Percentiles rank a stretch among this genome's conserved stretches.
Conservation (phyloP, 2,329 filamentous ascomycete genomes). For the Hypoxylon sp. region DNA sequence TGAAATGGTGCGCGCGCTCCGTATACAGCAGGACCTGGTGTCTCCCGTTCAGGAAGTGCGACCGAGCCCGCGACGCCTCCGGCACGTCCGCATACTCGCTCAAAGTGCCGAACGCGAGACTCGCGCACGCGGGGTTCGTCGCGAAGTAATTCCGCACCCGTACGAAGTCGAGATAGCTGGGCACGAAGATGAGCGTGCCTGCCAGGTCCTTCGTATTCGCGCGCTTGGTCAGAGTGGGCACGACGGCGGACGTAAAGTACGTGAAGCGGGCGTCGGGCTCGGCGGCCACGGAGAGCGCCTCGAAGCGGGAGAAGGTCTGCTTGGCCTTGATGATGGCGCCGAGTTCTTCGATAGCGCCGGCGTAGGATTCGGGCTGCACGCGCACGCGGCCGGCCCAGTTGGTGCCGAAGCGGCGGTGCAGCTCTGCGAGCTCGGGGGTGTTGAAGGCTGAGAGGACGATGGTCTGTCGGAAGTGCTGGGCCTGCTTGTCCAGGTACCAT, state of each 20-base stretch:
- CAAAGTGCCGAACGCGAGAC: constrained; percentile 81
- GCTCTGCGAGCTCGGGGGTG: constrained; percentile 87
- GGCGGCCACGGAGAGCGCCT: constrained; percentile 75
- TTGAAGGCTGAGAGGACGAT: constrained; percentile 85
- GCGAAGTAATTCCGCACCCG: constrained; percentile 93
- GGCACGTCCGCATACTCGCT: constrained; percentile 87
- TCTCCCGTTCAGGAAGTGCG: constrained; percentile 87
- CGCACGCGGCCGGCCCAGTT: constrained; percentile 87
- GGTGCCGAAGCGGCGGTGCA: constrained; percentile 81
- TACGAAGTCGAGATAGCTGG: constrained; percentile 95
- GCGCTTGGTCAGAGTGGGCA: constrained; percentile 80
- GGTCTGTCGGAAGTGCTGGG: constrained; percentile 86
- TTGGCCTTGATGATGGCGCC: constrained; percentile 74
- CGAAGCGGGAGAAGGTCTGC: constrained; percentile 92
- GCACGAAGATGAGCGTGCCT: constrained; percentile 90
- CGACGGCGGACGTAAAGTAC: constrained; percentile 86
- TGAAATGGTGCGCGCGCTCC: constrained; percentile 96
- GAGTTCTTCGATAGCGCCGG: constrained; percentile 80
- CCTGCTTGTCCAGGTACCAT: constrained; percentile 94
- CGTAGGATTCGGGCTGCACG: constrained; percentile 76
- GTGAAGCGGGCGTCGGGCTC: constrained; percentile 93
- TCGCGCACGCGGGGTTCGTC: constrained; percentile 71
- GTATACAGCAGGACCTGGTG: constrained; percentile 91
- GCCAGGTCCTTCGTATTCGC: constrained; percentile 63
- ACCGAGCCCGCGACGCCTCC: constrained; percentile 86